phyloP scores from a whole-genome alignment of 2,329 filamentous ascomycete species.

The Coniosporium tulheliwenetii region DNA sequence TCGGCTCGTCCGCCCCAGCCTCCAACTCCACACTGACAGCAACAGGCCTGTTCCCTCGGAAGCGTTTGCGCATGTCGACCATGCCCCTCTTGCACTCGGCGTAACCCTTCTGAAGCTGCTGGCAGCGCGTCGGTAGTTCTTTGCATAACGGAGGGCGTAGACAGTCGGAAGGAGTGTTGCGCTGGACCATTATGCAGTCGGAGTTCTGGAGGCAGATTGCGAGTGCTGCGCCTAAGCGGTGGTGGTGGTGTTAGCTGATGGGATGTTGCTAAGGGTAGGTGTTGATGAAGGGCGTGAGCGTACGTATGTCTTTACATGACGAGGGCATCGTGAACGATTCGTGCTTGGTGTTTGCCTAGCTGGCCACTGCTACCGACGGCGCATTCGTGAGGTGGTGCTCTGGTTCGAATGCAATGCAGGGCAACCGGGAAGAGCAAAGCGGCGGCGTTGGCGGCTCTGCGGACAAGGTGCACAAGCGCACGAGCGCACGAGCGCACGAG shows the following conservation, averaged over 20 bases:
- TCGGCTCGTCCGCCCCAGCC: conserved; percentile 24
- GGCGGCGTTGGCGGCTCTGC: no score
- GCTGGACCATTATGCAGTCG: conserved; percentile 89
- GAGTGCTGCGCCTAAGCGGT: conserved; percentile 60
- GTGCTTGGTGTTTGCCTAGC: no score
- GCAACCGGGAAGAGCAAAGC: no score
- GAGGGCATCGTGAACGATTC: conserved; percentile 52
- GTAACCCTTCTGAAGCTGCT: conserved; percentile 84
- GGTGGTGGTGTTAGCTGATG: conserved; percentile 2
- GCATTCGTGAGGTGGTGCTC: no score
- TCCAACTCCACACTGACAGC: conserved; percentile 50
- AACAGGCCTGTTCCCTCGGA: conserved; percentile 84
- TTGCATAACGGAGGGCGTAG: conserved; percentile 69
- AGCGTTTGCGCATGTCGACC: conserved; percentile 98
- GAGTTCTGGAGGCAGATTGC: conserved; percentile 91
- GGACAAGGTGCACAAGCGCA: no score
- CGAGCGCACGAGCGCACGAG: no score
- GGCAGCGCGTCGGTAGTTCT: conserved; percentile 72
- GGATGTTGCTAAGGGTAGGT: conserved; percentile 1
- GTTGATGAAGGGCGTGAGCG: conserved; percentile 18
- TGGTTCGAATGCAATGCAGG: no score
- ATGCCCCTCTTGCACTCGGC: conserved; percentile 91
- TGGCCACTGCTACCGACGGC: no score
- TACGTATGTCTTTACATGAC: conserved; percentile 94
- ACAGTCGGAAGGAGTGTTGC: conserved; percentile 75